Percentiles rank a stretch among this genome's conserved stretches.
These are phyloP conservation scores for Vicia faba DNA, from an alignment of 306 rosid genomes.

Conservation along the genomic window DNA sequence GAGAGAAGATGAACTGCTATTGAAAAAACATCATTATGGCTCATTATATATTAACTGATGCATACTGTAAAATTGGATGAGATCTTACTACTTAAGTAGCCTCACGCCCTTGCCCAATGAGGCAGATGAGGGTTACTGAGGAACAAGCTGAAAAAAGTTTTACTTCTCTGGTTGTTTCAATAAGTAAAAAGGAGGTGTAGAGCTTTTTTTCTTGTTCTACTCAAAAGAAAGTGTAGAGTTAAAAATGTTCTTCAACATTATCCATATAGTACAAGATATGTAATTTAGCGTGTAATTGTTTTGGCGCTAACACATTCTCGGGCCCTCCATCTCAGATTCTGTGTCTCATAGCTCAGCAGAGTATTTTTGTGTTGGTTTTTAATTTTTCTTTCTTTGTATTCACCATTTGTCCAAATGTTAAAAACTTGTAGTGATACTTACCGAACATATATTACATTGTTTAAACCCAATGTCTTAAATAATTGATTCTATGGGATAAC, in stretches of 20 bases:
- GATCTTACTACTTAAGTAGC: constrained; percentile 39
- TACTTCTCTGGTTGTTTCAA: background rate
- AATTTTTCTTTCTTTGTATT: background rate
- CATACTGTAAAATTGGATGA: constrained; percentile 41
- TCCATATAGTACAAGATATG: background rate
- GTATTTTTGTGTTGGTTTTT: constrained; percentile 2
- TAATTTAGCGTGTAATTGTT: background rate
- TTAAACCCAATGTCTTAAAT: constrained; percentile 28
- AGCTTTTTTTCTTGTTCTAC: background rate
- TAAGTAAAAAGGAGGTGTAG: background rate
- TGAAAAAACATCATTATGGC: constrained; percentile 48
- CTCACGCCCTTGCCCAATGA: constrained; percentile 47
- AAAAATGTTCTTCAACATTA: background rate
- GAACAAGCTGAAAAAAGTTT: constrained; percentile 40
- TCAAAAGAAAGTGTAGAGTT: background rate
- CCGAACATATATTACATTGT: background rate
- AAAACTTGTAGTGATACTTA: background rate
- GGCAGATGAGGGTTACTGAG: constrained; percentile 12
- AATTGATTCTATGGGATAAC: constrained; percentile 33
- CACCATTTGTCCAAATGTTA: constrained; percentile 8
- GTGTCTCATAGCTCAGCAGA: constrained; percentile 24
- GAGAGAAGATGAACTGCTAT: constrained; percentile 52
- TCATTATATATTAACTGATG: constrained; percentile 7
- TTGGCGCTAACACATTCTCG: background rate
- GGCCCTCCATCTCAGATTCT: constrained; percentile 9